phyloP scores from a whole-genome alignment of 257 asterid genomes.

The Thymus quinquecostatus region DNA sequence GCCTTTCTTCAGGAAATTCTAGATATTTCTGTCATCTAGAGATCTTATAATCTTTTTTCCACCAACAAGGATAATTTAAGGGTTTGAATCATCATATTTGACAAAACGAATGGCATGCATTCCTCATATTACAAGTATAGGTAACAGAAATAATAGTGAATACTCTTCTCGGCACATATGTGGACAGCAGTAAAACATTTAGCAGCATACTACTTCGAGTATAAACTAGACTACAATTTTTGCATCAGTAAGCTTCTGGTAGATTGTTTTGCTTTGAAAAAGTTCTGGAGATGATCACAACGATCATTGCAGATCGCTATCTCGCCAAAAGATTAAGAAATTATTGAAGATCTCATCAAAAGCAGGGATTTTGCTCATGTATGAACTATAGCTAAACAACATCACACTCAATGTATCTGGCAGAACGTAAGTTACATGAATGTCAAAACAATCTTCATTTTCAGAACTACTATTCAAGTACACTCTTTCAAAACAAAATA shows the following conservation, averaged over 20 bases:
- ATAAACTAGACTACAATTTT: background rate
- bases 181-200: background rate
- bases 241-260: slow-evolving; percentile 10
- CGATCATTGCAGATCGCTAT: background rate
- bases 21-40: background rate
- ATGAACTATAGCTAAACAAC: no score
- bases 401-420: background rate
- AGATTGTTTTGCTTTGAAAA: background rate
- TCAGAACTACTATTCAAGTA: background rate
- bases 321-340: no score
- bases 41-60: background rate
- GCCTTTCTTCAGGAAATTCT: slow-evolving; percentile 6
- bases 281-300: background rate
- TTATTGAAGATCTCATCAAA: no score
- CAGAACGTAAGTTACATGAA: background rate
- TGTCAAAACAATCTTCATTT: background rate
- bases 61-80: slow-evolving; percentile 14
- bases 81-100: background rate
- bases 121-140: slow-evolving; percentile 6
- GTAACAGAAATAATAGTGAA: background rate
- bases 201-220: background rate
- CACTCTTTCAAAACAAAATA: background rate
- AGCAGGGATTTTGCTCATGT: no score
- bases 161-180: background rate
- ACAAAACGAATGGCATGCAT: background rate